These are phyloP conservation scores for Huntiella savannae DNA, from an alignment of 2,329 filamentous ascomycete species.

Conservation along the genomic window DNA sequence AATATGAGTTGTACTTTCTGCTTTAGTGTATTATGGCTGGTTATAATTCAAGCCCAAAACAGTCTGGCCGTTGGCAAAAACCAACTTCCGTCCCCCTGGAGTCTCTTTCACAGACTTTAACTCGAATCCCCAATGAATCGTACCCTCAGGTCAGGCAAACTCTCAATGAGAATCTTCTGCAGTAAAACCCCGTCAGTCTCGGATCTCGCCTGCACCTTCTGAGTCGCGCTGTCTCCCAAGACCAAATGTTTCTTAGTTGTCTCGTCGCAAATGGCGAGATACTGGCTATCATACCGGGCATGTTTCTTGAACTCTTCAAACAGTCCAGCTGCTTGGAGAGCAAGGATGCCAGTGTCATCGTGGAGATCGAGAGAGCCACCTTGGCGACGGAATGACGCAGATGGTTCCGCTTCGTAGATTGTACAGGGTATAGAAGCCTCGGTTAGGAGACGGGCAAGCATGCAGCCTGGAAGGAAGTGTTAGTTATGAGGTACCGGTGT, in stretches of 20 bases:
- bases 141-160: slow-evolving; percentile 25
- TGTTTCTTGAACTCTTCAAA: slow-evolving; percentile 29
- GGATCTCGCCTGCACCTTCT: slow-evolving; percentile 20
- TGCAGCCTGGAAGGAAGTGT: slow-evolving; percentile 19
- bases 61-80: slow-evolving; percentile 20
- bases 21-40: no score
- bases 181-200: slow-evolving; percentile 34
- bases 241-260: slow-evolving; percentile 10
- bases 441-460: slow-evolving; percentile 32
- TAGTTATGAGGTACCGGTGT: no score
- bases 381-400: slow-evolving; percentile 25
- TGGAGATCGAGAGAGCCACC: slow-evolving; percentile 38
- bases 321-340: slow-evolving; percentile 29
- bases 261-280: slow-evolving; percentile 25
- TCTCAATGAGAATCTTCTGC: slow-evolving; percentile 25
- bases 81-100: slow-evolving; percentile 18
- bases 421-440: slow-evolving; percentile 25
- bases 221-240: slow-evolving; percentile 16
- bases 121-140: slow-evolving; percentile 27
- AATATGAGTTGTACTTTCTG: no score
- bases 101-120: slow-evolving; percentile 21
- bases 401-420: slow-evolving; percentile 30
- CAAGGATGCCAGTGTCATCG: slow-evolving; percentile 28
- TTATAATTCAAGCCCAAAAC: slow-evolving; percentile 21
- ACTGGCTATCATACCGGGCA: slow-evolving; percentile 33